These are phyloP conservation scores for Sphagnum tenellum DNA, from an alignment of 225 moss, liverwort and hornwort species.

Conservation along the genomic window DNA sequence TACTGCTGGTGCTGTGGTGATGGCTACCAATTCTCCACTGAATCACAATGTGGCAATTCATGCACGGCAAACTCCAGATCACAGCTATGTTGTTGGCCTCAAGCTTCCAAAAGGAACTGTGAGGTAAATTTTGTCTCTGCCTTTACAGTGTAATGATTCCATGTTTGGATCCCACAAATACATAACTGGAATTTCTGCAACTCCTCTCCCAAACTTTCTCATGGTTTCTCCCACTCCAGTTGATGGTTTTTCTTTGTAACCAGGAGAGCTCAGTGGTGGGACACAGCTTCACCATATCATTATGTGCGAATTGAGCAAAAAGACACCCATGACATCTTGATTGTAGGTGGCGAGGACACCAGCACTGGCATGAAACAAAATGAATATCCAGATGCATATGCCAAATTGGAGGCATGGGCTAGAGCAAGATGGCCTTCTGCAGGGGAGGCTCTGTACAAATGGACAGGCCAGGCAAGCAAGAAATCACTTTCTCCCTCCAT, in stretches of 20 bases:
- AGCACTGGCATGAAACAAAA: constrained; percentile 22
- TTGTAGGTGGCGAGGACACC: constrained; percentile 29
- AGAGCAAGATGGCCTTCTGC: constrained; percentile 34
- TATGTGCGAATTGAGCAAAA: constrained; percentile 24
- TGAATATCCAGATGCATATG: constrained; percentile 35
- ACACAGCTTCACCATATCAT: constrained; percentile 17
- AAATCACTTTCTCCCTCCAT: too few relatives aligned
- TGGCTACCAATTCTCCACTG: constrained; percentile 30
- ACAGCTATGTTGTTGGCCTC: constrained; percentile 17
- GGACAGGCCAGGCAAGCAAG: constrained; percentile 22
- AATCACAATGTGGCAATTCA: constrained; percentile 22
- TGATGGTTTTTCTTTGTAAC: too few relatives aligned
- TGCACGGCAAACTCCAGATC: constrained; percentile 13
- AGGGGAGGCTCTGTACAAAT: constrained; percentile 36
- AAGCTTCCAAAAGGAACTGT: constrained; percentile 17
- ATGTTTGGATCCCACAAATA: too few relatives aligned
- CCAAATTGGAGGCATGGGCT: constrained; percentile 34
- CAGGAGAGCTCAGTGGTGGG: constrained; percentile 33
- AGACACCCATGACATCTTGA: constrained; percentile 17
- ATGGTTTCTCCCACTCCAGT: too few relatives aligned
- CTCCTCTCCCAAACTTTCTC: too few relatives aligned
- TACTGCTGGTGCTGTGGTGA: constrained; percentile 12
- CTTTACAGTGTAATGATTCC: too few relatives aligned
- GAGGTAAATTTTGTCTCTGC: too few relatives aligned
- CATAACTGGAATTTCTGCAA: too few relatives aligned